Base-by-base conservation (phyloP, 1,139 yeast species). In the Geotrichum europaeum region DNA sequence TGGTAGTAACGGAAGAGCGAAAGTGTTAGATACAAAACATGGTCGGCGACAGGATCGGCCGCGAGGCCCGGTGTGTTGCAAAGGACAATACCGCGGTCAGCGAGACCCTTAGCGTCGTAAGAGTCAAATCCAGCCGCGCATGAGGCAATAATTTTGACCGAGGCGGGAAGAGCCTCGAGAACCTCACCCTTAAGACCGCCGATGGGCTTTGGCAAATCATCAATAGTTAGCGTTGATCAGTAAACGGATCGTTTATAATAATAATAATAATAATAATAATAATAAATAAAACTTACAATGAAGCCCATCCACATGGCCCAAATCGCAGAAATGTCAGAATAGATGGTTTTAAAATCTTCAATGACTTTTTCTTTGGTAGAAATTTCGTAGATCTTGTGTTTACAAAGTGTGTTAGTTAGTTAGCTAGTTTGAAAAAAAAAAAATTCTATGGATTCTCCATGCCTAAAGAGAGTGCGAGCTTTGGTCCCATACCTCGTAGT, bases 91-190 rank as follows among this genome's bases (percentile, higher is more conserved):
- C 79, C 80, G 57, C 76, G 77, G 30, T 75, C 73, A 36, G 71
- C 70, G 30, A 83, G 65, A 20, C 69, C 71, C 13, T 70, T 75
- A 3, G 79, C 79, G 70, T 87, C 89, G 64, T 81, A 82, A 28
- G 79, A 79, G 65, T 87, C 90, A 66, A 77, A 79, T 0, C 96
- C 96, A 2, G 88, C 92, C 60, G 90, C 81, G 56, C 89, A 85
- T 52, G 85, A 78, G 0, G 88, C 78, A 51, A 89, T 76, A 10
- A 86, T 78, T 68, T 82, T 82, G 64, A 88, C 73, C 4, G 76
- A 66, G 1, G 69, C 36, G 0, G 96, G 95, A 18, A 82, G 77
- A 22, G 76, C 72, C 2, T 76, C 83, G 56, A 86, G 70, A n/a
- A 85, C 69, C 24, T 79, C 80, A 3, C 73, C 69, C 22, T 62